These are phyloP conservation scores for Venturia oleaginea DNA, from an alignment of 2,329 filamentous ascomycete genomes.

Conservation along the genomic window DNA sequence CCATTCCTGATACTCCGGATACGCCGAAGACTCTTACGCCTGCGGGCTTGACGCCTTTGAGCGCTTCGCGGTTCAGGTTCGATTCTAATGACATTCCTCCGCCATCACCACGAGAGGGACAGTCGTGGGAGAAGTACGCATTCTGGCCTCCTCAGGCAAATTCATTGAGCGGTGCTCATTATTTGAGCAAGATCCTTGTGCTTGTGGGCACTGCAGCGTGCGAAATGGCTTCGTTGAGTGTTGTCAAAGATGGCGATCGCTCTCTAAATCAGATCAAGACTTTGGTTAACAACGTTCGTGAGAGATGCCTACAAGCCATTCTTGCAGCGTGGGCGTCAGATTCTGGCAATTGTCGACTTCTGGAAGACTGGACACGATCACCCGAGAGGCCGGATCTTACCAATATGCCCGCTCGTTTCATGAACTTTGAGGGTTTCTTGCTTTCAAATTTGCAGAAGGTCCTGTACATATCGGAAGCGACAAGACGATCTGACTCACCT, in stretches of 20 bases:
- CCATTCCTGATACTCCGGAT: conserved; percentile 63
- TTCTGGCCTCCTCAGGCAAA: conserved; percentile 96
- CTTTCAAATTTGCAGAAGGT: conserved; percentile 89
- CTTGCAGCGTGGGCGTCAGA: conserved; percentile 91
- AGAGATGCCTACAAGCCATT: conserved; percentile 75
- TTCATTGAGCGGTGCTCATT: conserved; percentile 83
- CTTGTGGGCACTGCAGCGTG: conserved; percentile 80
- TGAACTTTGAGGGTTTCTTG: conserved; percentile 74
- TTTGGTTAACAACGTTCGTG: conserved; percentile 69
- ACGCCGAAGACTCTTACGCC: conserved; percentile 42
- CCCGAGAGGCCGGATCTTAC: conserved; percentile 77
- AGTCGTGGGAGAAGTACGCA: conserved; percentile 85
- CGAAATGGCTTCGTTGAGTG: conserved; percentile 69
- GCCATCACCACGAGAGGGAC: conserved; percentile 63
- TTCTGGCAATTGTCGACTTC: conserved; percentile 79
- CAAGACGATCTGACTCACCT: conserved; percentile 63
- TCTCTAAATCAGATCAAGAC: conserved; percentile 60
- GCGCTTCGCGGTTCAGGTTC: conserved; percentile 68
- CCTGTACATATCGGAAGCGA: conserved; percentile 81
- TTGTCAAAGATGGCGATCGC: conserved; percentile 50
- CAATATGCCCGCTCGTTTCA: conserved; percentile 78
- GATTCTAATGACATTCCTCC: conserved; percentile 69
- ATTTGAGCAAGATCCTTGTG: conserved; percentile 71
- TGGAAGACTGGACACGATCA: conserved; percentile 89
- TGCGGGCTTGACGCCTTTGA: conserved; percentile 51